These are phyloP conservation scores for Phragmites australis DNA, from an alignment of 176 grass and related monocot genomes.

Conservation along the genomic window DNA sequence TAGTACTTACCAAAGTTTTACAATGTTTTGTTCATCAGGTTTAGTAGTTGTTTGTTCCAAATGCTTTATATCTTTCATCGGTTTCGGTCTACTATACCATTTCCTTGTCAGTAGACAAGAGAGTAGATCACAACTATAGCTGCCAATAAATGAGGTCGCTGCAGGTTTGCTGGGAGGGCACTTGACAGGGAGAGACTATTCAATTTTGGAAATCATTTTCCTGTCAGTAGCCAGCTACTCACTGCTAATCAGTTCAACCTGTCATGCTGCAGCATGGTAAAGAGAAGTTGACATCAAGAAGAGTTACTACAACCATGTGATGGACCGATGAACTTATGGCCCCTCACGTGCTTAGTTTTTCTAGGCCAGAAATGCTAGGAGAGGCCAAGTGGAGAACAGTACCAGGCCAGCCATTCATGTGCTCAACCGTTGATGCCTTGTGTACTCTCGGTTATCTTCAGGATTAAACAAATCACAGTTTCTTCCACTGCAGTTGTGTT, in stretches of 20 bases:
- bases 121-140: conserved; percentile 39
- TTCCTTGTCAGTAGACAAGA: conserved; percentile 25
- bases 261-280: conserved; percentile 38
- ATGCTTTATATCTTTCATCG: conserved; percentile 2
- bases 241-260: conserved; percentile 39
- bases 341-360: conserved; percentile 27
- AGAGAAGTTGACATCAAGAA: conserved; percentile 37
- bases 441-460: conserved; percentile 28
- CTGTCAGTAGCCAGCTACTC: conserved; percentile 49
- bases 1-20: background rate
- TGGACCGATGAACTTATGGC: conserved; percentile 41
- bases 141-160: conserved; percentile 50
- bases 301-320: conserved; percentile 44
- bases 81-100: background rate
- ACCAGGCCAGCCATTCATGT: conserved; percentile 34
- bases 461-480: conserved; percentile 33
- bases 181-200: conserved; percentile 50
- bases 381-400: conserved; percentile 19
- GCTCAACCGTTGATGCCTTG: conserved; percentile 13
- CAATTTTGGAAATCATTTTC: conserved; percentile 55
- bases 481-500: conserved; percentile 10
- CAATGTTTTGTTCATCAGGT: background rate
- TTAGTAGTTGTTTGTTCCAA: conserved; percentile 6
- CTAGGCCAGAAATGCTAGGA: conserved; percentile 14
- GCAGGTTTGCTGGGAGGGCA: conserved; percentile 43